Conservation (phyloP, 139 green algal genomes). For the Zygnema cylindricum region DNA sequence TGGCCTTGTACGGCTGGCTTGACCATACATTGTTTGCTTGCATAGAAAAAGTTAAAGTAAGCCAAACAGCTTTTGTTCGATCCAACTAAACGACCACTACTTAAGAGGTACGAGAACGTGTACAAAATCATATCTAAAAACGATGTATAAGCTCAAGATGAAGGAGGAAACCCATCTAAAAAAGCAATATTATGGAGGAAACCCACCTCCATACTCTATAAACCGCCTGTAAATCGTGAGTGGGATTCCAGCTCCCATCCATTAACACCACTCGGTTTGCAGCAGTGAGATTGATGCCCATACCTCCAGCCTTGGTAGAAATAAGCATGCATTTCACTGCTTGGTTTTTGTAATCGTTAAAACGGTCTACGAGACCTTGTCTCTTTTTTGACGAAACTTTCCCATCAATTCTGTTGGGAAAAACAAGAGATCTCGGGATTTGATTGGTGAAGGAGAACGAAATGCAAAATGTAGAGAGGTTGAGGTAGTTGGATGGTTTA, state of each 20-base stretch:
- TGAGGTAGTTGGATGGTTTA: too few species aligned
- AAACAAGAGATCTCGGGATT: too few species aligned
- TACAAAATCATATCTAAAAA: too few species aligned
- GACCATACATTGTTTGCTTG: too few species aligned
- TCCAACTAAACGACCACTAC: too few species aligned
- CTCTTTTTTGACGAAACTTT: not conserved
- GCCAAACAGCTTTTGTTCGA: too few species aligned
- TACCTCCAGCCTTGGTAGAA: conserved; percentile 37
- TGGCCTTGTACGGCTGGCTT: too few species aligned
- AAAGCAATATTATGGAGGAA: too few species aligned
- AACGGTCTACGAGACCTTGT: conserved; percentile 45
- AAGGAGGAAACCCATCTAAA: too few species aligned
- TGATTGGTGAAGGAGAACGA: not conserved
- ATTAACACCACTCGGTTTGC: conserved; percentile 77
- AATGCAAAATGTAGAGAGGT: not conserved
- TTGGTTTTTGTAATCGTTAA: conserved; percentile 23
- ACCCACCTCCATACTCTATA: conserved; percentile 50
- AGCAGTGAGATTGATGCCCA: conserved; percentile 77
- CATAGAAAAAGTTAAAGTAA: too few species aligned
- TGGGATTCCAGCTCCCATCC: conserved; percentile 79
- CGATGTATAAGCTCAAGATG: too few species aligned
- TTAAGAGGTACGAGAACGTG: too few species aligned
- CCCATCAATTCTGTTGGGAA: conserved; percentile 39
- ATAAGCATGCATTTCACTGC: conserved; percentile 72
- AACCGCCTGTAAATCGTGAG: conserved; percentile 81